Conservation (phyloP, 106 monocot species). For the Alisma plantagoaquatica region DNA sequence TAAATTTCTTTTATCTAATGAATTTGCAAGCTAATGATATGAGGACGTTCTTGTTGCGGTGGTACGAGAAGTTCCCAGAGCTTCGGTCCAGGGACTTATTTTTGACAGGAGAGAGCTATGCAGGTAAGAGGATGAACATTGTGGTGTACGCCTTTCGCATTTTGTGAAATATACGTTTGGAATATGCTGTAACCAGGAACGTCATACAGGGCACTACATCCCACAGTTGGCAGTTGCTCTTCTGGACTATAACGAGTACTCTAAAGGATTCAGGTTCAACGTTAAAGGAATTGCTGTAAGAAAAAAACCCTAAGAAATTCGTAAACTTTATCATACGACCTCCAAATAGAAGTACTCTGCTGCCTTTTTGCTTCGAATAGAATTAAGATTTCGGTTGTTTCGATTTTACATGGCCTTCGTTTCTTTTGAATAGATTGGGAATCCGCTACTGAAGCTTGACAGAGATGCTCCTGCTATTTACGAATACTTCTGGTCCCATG, state of each 20-base stretch:
- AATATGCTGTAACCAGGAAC: no score
- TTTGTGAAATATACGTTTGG: no score
- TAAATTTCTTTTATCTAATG: no score
- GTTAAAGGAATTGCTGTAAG: slow-evolving; percentile 95
- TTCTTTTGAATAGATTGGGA: slow-evolving; percentile 68
- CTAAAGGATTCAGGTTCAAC: slow-evolving; percentile 71
- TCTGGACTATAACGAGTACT: slow-evolving; percentile 60
- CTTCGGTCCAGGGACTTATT: slow-evolving; percentile 62
- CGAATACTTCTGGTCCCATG: slow-evolving; percentile 95
- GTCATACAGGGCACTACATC: slow-evolving; percentile 96
- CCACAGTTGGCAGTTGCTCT: slow-evolving; percentile 78
- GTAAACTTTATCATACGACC: no score
- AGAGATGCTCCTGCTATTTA: slow-evolving; percentile 68
- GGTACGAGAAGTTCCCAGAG: slow-evolving; percentile 83
- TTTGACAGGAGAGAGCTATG: slow-evolving; percentile 95
- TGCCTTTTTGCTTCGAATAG: no score
- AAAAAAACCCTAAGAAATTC: neutral
- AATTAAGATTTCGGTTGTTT: no score
- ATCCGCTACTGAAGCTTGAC: slow-evolving; percentile 88
- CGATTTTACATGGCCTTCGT: no score
- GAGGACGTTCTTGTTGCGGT: slow-evolving; percentile 57
- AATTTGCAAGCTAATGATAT: slow-evolving; percentile 88
- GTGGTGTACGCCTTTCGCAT: no score
- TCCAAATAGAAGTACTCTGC: neutral
- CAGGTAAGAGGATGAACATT: slow-evolving; percentile 47